These are phyloP conservation scores for Geotrichum aggregatum DNA, from an alignment of 1,139 yeast species.

Conservation along the genomic window DNA sequence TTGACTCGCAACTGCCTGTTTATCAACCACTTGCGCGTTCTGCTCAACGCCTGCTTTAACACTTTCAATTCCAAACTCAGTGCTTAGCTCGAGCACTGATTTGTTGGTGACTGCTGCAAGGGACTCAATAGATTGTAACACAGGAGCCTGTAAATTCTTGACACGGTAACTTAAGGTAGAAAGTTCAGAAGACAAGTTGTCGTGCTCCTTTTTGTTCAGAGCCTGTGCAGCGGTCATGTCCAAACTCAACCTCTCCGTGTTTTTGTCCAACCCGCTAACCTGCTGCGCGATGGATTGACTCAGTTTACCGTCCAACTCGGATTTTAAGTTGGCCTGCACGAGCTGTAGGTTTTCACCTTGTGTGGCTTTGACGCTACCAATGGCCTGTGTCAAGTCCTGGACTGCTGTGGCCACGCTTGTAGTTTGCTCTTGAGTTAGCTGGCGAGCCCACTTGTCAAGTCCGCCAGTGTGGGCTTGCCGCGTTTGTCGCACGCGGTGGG, in stretches of 20 bases:
- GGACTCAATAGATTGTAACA: not conserved
- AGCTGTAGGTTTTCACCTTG: not conserved
- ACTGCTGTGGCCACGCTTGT: not conserved
- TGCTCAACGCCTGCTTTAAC: not conserved
- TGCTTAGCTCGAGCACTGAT: not conserved
- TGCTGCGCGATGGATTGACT: not conserved
- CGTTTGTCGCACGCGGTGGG: not conserved
- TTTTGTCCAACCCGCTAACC: not conserved
- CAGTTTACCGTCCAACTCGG: not conserved
- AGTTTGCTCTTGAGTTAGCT: too few species aligned
- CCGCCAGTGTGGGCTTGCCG: not conserved
- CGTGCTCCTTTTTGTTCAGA: not conserved
- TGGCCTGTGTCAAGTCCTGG: not conserved
- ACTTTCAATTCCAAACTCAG: not conserved
- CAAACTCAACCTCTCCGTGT: not conserved
- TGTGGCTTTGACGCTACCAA: not conserved
- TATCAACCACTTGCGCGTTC: not conserved
- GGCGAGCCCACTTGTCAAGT: not conserved
- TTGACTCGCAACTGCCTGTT: not conserved
- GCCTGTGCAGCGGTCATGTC: constrained; percentile 1
- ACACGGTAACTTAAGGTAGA: not conserved
- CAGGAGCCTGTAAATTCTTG: not conserved
- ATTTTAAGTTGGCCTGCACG: not conserved
- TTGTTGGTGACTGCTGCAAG: not conserved
- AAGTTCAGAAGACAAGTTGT: not conserved